These are phyloP conservation scores for Areca catechu DNA, from an alignment of 176 grass and related monocot genomes.

Conservation along the genomic window DNA sequence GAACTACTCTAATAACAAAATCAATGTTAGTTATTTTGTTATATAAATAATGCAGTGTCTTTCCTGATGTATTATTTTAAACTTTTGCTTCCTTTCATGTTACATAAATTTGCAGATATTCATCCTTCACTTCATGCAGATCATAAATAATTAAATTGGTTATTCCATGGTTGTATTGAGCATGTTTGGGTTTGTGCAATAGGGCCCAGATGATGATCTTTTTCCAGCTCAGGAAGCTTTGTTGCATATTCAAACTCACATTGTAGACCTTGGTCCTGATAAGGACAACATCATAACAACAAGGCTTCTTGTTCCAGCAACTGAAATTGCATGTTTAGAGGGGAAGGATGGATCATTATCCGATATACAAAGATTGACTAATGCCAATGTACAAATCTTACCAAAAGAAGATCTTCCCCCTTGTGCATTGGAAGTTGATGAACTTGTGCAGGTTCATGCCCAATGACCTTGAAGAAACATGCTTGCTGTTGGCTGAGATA, in stretches of 20 bases:
- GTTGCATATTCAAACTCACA: constrained; percentile 87
- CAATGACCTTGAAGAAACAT: constrained; percentile 8
- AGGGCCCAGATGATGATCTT: constrained; percentile 88
- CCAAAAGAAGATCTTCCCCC: constrained; percentile 77
- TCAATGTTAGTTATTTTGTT: too few species aligned
- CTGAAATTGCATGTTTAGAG: constrained; percentile 83
- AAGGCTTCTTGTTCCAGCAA: constrained; percentile 75
- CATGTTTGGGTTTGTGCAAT: constrained; percentile 12
- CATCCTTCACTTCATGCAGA: too few species aligned
- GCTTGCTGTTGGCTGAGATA: background rate
- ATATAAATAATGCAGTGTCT: too few species aligned
- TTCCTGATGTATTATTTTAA: too few species aligned
- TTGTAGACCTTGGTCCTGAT: constrained; percentile 93
- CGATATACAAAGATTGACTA: constrained; percentile 75
- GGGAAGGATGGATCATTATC: constrained; percentile 68
- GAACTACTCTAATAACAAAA: too few species aligned
- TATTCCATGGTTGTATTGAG: too few species aligned
- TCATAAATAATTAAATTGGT: too few species aligned
- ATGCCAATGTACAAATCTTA: constrained; percentile 88
- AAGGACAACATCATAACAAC: constrained; percentile 95
- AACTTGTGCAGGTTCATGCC: constrained; percentile 77
- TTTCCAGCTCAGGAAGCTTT: constrained; percentile 93
- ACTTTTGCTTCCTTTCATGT: too few species aligned
- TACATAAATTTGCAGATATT: too few species aligned
- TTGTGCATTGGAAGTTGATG: constrained; percentile 80